A percentile compares a stretch with the other conserved stretches of the same genome.
Evolutionary conservation across 129 eudicot species (phyloP).

Genomic region (Flaveria ramosissima): DNA sequence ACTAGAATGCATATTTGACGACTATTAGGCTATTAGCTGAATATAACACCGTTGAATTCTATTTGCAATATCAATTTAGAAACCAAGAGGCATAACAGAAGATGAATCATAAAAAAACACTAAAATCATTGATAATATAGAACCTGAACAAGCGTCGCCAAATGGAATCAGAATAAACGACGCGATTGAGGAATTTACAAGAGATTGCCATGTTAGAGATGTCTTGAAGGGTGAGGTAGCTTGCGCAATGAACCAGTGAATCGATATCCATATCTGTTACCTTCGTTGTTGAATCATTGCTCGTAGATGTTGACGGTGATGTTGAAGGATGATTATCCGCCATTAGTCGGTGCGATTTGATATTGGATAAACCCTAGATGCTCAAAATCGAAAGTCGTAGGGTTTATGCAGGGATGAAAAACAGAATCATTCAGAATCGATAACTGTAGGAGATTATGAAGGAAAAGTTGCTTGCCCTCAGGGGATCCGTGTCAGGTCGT

Average conservation of each 20-base stretch:
- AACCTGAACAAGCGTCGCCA: conserved; percentile 82
- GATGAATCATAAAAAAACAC: too few relatives aligned
- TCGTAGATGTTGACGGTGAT: conserved; percentile 17
- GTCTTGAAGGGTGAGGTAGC: conserved; percentile 56
- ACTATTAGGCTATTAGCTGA: background rate
- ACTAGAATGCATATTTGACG: background rate
- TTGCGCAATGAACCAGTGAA: conserved; percentile 55
- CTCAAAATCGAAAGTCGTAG: background rate
- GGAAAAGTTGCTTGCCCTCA: too few relatives aligned
- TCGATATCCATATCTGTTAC: conserved; percentile 64
- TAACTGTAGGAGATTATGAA: too few relatives aligned
- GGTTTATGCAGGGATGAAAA: too few relatives aligned
- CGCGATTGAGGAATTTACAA: conserved; percentile 58
- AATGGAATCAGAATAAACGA: conserved; percentile 66
- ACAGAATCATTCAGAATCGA: too few relatives aligned
- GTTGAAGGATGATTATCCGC: conserved; percentile 9
- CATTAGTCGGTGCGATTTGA: conserved; percentile 14
- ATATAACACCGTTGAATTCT: background rate
- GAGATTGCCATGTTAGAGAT: conserved; percentile 62
- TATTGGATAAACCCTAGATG: background rate
- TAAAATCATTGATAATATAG: background rate
- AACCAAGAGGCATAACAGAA: background rate
- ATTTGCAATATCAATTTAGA: background rate
- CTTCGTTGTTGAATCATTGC: conserved; percentile 33
- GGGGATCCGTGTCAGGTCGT: too few relatives aligned